Conservation (phyloP, 164 flowering plant genomes). For the Chimonanthus praecox region DNA sequence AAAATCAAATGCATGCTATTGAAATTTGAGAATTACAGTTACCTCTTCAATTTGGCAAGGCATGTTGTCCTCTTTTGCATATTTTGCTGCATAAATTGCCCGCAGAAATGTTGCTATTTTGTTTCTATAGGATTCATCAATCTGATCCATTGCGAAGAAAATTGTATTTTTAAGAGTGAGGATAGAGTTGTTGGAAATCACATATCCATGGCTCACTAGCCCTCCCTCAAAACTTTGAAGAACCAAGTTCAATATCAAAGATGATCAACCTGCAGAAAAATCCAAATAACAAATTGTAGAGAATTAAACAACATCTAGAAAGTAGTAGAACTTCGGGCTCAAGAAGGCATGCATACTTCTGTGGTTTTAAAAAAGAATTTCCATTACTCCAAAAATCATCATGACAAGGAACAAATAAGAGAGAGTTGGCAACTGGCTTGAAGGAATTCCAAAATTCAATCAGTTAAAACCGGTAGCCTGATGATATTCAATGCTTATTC, state of each 20-base stretch:
- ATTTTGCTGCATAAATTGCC: slow-evolving; percentile 26
- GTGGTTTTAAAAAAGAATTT: not conserved
- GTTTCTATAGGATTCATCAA: slow-evolving; percentile 23
- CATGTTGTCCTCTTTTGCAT: slow-evolving; percentile 37
- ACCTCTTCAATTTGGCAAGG: slow-evolving; percentile 79
- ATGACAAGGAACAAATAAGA: not conserved
- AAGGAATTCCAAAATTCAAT: too few species aligned
- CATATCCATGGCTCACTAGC: not conserved
- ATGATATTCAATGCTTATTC: too few species aligned
- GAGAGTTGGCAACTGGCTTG: not conserved
- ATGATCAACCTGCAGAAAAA: not conserved
- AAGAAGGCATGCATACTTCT: not conserved
- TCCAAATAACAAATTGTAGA: not conserved
- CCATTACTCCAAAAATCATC: not conserved
- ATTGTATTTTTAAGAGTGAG: not conserved
- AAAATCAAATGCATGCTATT: not conserved
- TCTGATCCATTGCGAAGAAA: slow-evolving; percentile 30
- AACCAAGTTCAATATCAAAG: not conserved
- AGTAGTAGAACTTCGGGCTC: not conserved
- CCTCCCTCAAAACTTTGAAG: not conserved
- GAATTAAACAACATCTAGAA: not conserved
- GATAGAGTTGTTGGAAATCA: not conserved
- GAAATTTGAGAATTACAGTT: not conserved
- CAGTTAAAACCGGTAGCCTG: too few species aligned
- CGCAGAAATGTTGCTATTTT: slow-evolving; percentile 30